Evolutionary conservation across 257 asterid genomes (phyloP).

Genomic region (Lycium ferocissimum): DNA sequence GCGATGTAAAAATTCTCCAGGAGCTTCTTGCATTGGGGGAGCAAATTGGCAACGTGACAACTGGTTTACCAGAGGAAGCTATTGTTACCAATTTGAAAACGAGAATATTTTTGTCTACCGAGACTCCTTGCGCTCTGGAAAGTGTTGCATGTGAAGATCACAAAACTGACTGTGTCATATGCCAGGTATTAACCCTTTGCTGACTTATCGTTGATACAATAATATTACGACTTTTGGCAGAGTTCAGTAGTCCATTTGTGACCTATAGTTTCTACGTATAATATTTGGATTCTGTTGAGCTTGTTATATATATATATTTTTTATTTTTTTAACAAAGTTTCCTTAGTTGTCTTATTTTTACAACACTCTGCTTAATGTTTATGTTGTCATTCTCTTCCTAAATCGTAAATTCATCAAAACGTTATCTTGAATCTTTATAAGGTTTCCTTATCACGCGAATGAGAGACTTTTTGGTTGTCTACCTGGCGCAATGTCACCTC

Average conservation of each 20-base stretch:
- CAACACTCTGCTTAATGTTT: not conserved
- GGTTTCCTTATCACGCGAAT: not conserved
- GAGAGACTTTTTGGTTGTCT: not conserved
- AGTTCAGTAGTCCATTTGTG: not conserved
- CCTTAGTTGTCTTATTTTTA: not conserved
- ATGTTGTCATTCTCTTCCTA: not conserved
- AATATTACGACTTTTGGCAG: not conserved
- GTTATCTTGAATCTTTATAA: not conserved
- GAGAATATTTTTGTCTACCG: slow-evolving; percentile 50
- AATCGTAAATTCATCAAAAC: not conserved
- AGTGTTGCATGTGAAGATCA: slow-evolving; percentile 43
- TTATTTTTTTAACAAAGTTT: not conserved
- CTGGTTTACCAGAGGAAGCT: slow-evolving; percentile 69
- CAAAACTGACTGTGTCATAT: slow-evolving; percentile 67
- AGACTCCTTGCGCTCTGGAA: slow-evolving; percentile 42
- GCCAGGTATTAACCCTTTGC: slow-evolving; percentile 62
- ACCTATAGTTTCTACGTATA: not conserved
- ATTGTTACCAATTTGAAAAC: slow-evolving; percentile 57
- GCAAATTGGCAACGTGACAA: slow-evolving; percentile 78
- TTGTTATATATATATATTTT: not conserved
- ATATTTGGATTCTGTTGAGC: not conserved
- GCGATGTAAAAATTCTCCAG: slow-evolving; percentile 45
- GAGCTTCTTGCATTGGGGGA: slow-evolving; percentile 90
- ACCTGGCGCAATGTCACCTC: too few species aligned
- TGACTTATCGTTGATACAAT: not conserved